A percentile compares a stretch with the other conserved stretches of the same genome.
These are phyloP conservation scores for Triglochin maritima DNA, from an alignment of 106 monocot genomes.

Conservation along the genomic window DNA sequence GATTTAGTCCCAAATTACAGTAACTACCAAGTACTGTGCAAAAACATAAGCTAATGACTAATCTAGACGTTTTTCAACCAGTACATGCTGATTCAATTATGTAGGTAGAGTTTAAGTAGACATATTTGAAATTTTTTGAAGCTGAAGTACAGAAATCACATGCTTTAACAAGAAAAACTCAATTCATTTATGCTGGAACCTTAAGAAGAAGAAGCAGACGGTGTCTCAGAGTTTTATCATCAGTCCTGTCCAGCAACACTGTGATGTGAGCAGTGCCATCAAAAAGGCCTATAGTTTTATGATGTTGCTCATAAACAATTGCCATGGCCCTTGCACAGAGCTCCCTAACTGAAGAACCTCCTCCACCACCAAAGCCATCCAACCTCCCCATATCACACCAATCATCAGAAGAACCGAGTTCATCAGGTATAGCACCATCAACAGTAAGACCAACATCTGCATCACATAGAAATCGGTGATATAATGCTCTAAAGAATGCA, in stretches of 20 bases:
- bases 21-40: no score
- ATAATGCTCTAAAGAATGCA: slow-evolving; percentile 93
- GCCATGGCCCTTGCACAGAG: slow-evolving; percentile 98
- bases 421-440: slow-evolving; percentile 93
- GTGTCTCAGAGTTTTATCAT: slow-evolving; percentile 82
- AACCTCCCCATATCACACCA: slow-evolving; percentile 98
- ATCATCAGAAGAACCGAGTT: slow-evolving; percentile 89
- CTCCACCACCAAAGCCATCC: slow-evolving; percentile 99
- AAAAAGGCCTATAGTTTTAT: slow-evolving; percentile 79
- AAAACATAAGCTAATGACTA: no score
- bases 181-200: slow-evolving; percentile 17
- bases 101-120: background rate
- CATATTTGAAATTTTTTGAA: background rate
- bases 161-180: background rate
- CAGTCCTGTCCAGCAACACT: slow-evolving; percentile 87
- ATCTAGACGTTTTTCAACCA: no score
- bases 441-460: slow-evolving; percentile 95
- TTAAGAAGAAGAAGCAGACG: slow-evolving; percentile 82
- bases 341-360: slow-evolving; percentile 90
- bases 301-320: slow-evolving; percentile 97
- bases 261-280: slow-evolving; percentile 98
- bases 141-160: background rate
- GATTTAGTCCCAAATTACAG: no score
- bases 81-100: no score
- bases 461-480: slow-evolving; percentile 97